Evolutionary conservation across 2,329 filamentous ascomycete genomes (phyloP).

Genomic region (Graphiopsis chlorocephala): DNA sequence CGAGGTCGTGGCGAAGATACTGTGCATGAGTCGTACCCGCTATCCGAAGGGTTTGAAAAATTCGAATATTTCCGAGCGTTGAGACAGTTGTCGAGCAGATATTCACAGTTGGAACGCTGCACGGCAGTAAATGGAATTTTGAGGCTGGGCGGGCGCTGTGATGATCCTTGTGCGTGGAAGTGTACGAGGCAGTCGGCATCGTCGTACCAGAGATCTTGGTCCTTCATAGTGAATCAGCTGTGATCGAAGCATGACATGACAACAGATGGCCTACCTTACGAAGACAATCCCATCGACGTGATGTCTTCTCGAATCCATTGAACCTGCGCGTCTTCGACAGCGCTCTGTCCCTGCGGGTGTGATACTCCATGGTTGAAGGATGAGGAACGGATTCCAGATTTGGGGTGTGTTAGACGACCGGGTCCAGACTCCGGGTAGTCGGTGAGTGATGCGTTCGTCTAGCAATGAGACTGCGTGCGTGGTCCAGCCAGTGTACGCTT

Average conservation of each 20-base stretch:
- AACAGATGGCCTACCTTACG: constrained; percentile 17
- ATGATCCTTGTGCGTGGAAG: constrained; percentile 64
- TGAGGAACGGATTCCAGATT: neutral
- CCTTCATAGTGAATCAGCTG: constrained; percentile 45
- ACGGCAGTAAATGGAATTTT: constrained; percentile 60
- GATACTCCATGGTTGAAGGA: neutral
- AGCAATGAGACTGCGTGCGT: neutral
- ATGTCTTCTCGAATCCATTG: constrained; percentile 11
- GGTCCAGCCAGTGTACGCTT: constrained; percentile 11
- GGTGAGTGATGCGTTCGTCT: neutral
- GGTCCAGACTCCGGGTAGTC: neutral
- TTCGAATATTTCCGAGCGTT: constrained; percentile 21
- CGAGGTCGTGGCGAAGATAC: neutral
- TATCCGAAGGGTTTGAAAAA: constrained; percentile 30
- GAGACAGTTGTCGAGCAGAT: constrained; percentile 54
- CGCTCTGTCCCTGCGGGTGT: neutral
- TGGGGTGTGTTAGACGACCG: neutral
- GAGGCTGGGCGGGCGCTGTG: constrained; percentile 65
- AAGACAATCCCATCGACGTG: constrained; percentile 21
- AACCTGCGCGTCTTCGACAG: neutral
- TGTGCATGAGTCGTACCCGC: constrained; percentile 25
- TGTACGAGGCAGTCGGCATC: constrained; percentile 69
- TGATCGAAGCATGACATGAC: neutral
- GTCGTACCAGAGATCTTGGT: constrained; percentile 67
- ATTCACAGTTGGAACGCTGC: constrained; percentile 56